Base-by-base conservation (phyloP, 192 early-diverging fungal genomes). In the Linnemannia schmuckeri region DNA sequence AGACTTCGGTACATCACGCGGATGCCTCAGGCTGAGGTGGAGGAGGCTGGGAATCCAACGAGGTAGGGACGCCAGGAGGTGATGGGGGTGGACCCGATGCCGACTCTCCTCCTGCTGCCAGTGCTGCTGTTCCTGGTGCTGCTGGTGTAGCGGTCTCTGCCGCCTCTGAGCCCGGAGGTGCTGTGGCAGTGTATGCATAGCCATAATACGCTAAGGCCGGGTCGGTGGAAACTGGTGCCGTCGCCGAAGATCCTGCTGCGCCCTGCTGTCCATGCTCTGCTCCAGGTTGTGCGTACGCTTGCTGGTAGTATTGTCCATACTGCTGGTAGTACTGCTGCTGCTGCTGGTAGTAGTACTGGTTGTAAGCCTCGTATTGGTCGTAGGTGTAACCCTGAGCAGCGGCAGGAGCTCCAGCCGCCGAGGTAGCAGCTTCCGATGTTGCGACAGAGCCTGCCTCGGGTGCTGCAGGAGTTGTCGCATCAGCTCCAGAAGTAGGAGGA, bases 311-410 rank as follows among this genome's bases (percentile, higher is more conserved):
- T 17, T 87, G 85, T 17, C 79, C 76, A 37, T 87, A 87, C 40
- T 87, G 85, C 66, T 87, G 85, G 22, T 81, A 87, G 46, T 87
- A 87, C 41, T 87, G 85, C 30, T 66, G 61, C 46, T 87, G 85
- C 46, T 87, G 85, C 33, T 87, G 85, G 46, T 87, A 81, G 41
- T 87, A 87, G 27, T 87, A 87, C 52, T 87, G 85, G 52, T 81
- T 81, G 54, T 87, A 87, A 40, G 80, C 85, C 40, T 87, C 80
- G 33, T 87, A 87, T 44, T 86, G 83, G 38, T 87, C 85, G 44
- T 87, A 87, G 35, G 75, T 77, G 27, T 81, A 87, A 22, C 49
- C 85, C 38, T 83, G 76, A 27, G 72, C 38, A 6, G 75, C 10
- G 30, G 80, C 41, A 30, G 77, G 70, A 0, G 72, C 35, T 30